Evolutionary conservation across 75 land plant genomes (phyloP).

Genomic region (Larix kaempferi): DNA sequence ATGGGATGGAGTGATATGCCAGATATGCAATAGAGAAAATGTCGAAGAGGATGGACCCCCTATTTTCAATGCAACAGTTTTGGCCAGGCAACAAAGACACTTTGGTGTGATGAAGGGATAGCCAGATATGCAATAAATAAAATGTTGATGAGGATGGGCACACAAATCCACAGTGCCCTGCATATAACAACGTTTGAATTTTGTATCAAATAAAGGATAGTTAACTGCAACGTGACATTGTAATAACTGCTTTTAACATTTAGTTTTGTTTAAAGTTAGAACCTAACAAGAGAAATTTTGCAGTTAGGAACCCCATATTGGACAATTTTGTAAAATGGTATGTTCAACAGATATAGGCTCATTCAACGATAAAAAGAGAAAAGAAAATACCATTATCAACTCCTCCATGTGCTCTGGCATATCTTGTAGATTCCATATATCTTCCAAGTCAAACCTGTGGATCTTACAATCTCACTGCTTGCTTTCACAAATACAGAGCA

Average conservation of each 20-base stretch:
- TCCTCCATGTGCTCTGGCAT: too few relatives aligned
- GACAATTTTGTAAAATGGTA: too few relatives aligned
- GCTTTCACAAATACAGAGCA: too few relatives aligned
- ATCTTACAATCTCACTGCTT: too few relatives aligned
- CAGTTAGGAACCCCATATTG: neutral
- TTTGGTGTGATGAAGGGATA: neutral
- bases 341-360: too few relatives aligned
- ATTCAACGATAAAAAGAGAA: too few relatives aligned
- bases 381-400: too few relatives aligned
- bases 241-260: neutral
- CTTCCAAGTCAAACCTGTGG: too few relatives aligned
- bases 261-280: neutral
- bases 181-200: neutral
- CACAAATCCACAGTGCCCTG: neutral
- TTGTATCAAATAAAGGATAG: too few relatives aligned
- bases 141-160: neutral
- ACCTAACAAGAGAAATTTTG: neutral
- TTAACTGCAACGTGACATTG: neutral
- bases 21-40: neutral
- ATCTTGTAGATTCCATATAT: too few relatives aligned
- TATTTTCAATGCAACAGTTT: neutral
- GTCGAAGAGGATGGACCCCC: neutral
- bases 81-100: neutral
- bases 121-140: neutral
- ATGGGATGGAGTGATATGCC: too few relatives aligned